Base-by-base conservation (phyloP, 2,329 filamentous ascomycete species). In the Pseudodiploospora longispora region DNA sequence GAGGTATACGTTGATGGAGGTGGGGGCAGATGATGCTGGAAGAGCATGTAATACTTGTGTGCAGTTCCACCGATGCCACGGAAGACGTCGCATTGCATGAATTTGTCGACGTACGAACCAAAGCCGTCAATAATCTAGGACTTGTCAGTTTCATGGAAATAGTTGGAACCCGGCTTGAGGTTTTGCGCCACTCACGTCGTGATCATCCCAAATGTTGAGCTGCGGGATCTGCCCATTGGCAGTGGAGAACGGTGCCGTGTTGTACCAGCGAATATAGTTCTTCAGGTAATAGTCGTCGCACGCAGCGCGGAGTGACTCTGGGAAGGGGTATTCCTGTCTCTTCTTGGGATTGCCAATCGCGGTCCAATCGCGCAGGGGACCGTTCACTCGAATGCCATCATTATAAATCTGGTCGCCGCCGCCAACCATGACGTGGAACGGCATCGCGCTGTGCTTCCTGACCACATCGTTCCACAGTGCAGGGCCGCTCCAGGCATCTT, bases 381-480 rank as follows among this genome's bases (percentile, higher is more conserved):
- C 91, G 41, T 82, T 72, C 1, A 95, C 87, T 50, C 91, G 78
- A 52, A 97, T 87, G 27, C 86, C 83, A 62, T 98, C 93, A 58
- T 95, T 97, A 69, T 97, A 97, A 50, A 98, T 87, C 65, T 96
- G 91, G 59, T 97, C 91, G 47, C 91, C 91, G 46, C 91, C 91
- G 42, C 91, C 91, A 50, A 96, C 77, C 67, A 98, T 97, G 52
- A 96, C 89, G 65, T 98, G 93, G 62, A 96, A 95, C 9, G 93
- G 93, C 6, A 75, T 71, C 48, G 79, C 81, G 47, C 82, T 77
- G 60, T 98, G 93, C 47, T 71, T 82, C 54, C 94, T 85, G 52
- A 90, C 64, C 7, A 97, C 90, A 59, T 98, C 91, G 57, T 93
- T 87, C 93, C 93, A 98, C 45, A 98, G 69, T 4, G 87, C 87